phyloP scores from a whole-genome alignment of 2,329 filamentous ascomycete genomes.

The Beauveria scarabaeidicola region DNA sequence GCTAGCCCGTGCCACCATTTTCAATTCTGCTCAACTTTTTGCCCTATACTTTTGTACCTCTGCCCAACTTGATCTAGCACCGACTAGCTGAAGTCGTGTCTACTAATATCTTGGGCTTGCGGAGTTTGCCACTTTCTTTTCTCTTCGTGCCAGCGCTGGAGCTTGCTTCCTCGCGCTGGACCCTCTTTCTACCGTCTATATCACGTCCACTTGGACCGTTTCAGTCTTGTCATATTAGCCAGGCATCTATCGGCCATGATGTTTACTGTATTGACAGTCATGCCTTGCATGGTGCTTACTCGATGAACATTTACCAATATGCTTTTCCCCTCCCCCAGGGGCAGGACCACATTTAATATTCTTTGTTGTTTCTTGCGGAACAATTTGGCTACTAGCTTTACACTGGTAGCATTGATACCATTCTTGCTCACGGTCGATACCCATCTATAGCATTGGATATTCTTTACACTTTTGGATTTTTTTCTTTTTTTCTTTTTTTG shows the following conservation, averaged over 20 bases:
- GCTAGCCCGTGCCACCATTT: background rate
- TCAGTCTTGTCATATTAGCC: constrained; percentile 15
- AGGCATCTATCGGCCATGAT: constrained; percentile 25
- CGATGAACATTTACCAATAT: background rate
- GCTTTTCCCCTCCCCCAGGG: background rate
- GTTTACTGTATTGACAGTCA: constrained; percentile 22
- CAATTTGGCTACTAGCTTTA: constrained; percentile 1
- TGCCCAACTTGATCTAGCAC: background rate
- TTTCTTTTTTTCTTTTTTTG: constrained; percentile 6
- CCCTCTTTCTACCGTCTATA: background rate
- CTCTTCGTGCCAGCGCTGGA: constrained; percentile 1
- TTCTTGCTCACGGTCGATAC: constrained; percentile 23
- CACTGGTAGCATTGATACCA: constrained; percentile 15
- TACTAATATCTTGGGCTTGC: background rate
- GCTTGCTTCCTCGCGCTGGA: background rate
- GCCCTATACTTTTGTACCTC: constrained; percentile 12
- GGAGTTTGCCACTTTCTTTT: background rate
- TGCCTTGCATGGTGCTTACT: background rate
- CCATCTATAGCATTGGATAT: constrained; percentile 11
- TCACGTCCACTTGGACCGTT: background rate
- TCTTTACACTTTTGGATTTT: background rate
- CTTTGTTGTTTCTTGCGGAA: constrained; percentile 4
- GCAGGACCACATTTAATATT: background rate
- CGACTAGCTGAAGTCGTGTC: constrained; percentile 1
- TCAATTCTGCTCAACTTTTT: constrained; percentile 13